phyloP scores from a whole-genome alignment of 2,329 filamentous ascomycete species.

The Akanthomyces dipterigenus region DNA sequence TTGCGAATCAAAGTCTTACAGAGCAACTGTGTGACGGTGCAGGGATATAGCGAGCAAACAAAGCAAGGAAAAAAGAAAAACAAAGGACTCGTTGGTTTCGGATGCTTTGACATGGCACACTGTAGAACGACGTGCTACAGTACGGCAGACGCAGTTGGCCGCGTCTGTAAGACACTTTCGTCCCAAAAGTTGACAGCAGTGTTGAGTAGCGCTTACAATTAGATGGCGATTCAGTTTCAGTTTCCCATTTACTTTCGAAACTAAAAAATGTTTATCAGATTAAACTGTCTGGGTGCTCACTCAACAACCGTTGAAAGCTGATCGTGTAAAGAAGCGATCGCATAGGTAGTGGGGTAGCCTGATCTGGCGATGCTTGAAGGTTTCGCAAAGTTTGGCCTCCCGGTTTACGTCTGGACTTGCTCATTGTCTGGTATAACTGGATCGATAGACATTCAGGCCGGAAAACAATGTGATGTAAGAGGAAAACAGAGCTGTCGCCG shows the following conservation, averaged over 20 bases:
- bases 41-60: not conserved
- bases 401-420: not conserved
- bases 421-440: not conserved
- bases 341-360: not conserved
- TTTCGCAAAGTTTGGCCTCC: not conserved
- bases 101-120: not conserved
- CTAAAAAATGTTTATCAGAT: too few species aligned
- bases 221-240: too few species aligned
- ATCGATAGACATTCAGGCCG: not conserved
- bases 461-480: not conserved
- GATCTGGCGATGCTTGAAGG: not conserved
- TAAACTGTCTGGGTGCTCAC: too few species aligned
- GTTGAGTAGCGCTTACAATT: not conserved
- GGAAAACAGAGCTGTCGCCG: not conserved
- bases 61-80: not conserved
- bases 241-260: not conserved
- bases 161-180: not conserved
- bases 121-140: not conserved
- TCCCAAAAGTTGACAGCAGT: not conserved
- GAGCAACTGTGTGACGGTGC: not conserved
- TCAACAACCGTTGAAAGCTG: not conserved
- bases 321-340: not conserved
- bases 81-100: not conserved
- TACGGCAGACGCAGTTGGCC: not conserved
- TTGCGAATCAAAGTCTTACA: not conserved